Base-by-base conservation (phyloP, 2,329 filamentous ascomycete genomes). In the Pseudovirgaria hyperparasitica region DNA sequence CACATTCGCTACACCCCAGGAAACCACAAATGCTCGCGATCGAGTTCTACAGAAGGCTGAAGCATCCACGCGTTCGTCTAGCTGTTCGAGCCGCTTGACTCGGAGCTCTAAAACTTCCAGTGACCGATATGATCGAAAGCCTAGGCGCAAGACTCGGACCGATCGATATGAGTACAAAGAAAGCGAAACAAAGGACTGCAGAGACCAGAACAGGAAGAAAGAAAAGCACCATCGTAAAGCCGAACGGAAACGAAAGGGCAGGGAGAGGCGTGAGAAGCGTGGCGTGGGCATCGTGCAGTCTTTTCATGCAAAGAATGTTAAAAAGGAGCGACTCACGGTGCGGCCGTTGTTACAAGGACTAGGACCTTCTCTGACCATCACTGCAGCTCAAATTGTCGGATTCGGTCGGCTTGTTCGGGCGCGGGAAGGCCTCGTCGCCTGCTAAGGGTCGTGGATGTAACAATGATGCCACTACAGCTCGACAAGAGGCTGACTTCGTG, bases 241-340 rank as follows among this genome's bases (percentile, higher is more conserved):
- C 25, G 43, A 43, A 24, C 45, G 48, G 33, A 57, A 49, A 36
- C 40, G 45, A 25, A 52, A 45, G 33, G 49, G 48, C 23, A 54
- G 34, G 27, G 53, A 43, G 27, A 48, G 48, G 35, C n/a, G n/a
- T n/a, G 49, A 53, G 16, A 53, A 48, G 28, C 42, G 41, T 22
- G 48, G 50, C 7, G 41, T 38, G 26, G 52, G 46, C 15, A 40
- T 58, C 18, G 47, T 58, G 24, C 57, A 57, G 29, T 50, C 43
- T 30, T 64, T 63, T 34, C 50, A 55, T 26, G 52, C 62, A 34
- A 57, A 57, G 36, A 60, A 62, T 35, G 49, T 61, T 13, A 39
- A 53, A 16, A 50, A 45, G 23, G 53, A 60, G 38, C 54, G 63
- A 35, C 41, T 66, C 35, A 67, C 62, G 19, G 62, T 65, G 43